Conservation (phyloP, 306 rosid species). For the Sicyos edulis region DNA sequence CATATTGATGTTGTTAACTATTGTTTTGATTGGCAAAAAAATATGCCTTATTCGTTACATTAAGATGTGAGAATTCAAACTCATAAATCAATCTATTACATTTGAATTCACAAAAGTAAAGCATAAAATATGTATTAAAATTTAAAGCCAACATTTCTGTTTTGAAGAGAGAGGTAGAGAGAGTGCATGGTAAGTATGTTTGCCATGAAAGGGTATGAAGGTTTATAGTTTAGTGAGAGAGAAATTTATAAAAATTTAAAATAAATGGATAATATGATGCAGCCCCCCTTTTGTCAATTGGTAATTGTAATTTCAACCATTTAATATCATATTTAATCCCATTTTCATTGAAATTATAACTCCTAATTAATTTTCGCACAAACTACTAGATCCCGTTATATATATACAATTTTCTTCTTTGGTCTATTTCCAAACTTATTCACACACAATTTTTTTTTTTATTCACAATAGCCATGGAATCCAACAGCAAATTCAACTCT, state of each 20-base stretch:
- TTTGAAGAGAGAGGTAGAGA: neutral
- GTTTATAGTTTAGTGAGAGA: neutral
- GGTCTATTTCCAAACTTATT: neutral
- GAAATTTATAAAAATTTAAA: neutral
- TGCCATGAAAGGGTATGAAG: neutral
- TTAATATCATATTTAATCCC: conserved; percentile 26
- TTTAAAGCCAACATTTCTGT: no score
- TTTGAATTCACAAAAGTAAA: no score
- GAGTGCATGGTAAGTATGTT: neutral
- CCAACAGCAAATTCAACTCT: conserved; percentile 15
- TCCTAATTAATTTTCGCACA: conserved; percentile 27
- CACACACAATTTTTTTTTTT: neutral
- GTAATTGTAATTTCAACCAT: conserved; percentile 27
- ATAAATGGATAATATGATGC: conserved; percentile 23
- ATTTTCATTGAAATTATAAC: conserved; percentile 36
- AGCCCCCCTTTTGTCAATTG: conserved; percentile 28
- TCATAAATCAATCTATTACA: no score
- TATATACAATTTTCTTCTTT: neutral
- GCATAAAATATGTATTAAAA: no score
- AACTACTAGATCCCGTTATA: conserved; percentile 18
- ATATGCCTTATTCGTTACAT: no score
- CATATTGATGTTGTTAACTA: no score
- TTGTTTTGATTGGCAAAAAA: no score
- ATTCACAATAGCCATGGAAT: conserved; percentile 29
- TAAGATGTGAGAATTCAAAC: no score